A percentile compares a stretch with the other conserved stretches of the same genome.
Conservation (phyloP, 495 filamentous ascomycete species). For the Penicillium fimorum region DNA sequence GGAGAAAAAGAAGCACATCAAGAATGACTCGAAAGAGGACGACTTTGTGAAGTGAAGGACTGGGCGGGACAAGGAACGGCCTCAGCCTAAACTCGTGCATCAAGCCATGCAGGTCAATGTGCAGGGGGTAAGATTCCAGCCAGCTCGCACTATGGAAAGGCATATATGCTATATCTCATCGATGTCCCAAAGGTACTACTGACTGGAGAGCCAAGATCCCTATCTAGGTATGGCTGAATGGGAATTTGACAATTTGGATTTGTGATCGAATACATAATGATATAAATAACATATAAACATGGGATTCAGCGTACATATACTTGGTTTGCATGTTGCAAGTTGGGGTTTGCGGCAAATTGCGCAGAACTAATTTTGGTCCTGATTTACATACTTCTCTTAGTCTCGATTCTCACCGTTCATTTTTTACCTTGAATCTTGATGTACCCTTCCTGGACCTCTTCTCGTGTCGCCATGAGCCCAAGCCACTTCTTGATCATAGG, state of each 20-base stretch:
- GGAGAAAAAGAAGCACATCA: conserved; percentile 50
- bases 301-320: too few relatives aligned
- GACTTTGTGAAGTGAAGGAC: conserved; percentile 46
- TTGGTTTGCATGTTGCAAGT: too few relatives aligned
- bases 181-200: conserved; percentile 9
- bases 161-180: conserved; percentile 11
- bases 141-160: conserved; percentile 14
- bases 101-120: conserved; percentile 56
- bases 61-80: conserved; percentile 40
- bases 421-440: conserved; percentile 17
- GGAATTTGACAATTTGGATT: too few relatives aligned
- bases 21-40: conserved; percentile 34
- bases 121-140: conserved; percentile 45
- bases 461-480: conserved; percentile 22
- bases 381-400: background rate
- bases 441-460: conserved; percentile 34
- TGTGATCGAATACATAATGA: too few relatives aligned
- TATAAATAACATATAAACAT: too few relatives aligned
- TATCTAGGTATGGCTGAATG: too few relatives aligned
- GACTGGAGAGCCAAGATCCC: background rate
- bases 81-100: conserved; percentile 48
- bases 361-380: background rate
- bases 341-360: background rate
- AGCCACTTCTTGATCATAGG: conserved; percentile 33
- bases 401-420: background rate